Base-by-base conservation (phyloP, 2,329 filamentous ascomycete species). In the Colletotrichum acutatum region DNA sequence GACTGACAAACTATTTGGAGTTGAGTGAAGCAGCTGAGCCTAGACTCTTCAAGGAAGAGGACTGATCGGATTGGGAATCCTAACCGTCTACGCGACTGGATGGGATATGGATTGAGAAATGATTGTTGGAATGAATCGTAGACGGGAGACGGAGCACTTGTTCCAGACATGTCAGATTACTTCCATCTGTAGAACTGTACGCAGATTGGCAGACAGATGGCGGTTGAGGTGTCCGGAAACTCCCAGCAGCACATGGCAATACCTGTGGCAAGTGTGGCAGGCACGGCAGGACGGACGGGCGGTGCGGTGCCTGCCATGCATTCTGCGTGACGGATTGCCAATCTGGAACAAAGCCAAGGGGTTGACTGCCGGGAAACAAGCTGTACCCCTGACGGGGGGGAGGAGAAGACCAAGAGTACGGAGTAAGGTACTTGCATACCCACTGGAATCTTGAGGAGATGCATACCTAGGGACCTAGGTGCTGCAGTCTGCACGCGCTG, bases 261-360 rank as follows among this genome's bases (percentile, higher is more conserved):
- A 34, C 32, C 32, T 34, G 32, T 34, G 32, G 32, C 32, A 34
- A 34, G 32, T 34, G 32, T 34, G 32, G 32, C 42, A 65, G 63
- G 56, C 56, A 28, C 42, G 53, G 37, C 53, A n/a, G 57, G 52
- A 53, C n/a, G 28, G 14, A 53, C 42, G 7, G 65, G 58, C 28
- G 32, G 32, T 28, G 59, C 59, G 19, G 30, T 26, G 28, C 22
- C 28, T 68, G 69, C 69, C 58, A 53, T 59, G 66, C 69, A 64
- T 11, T 59, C 53, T 46, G 59, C 66, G 70, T 60, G 66, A 72
- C 70, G 54, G 66, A 65, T 70, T 19, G 60, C 42, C 54, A 65
- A 65, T 72, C 70, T 72, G 66, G 66, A 72, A 72, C 70, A 60
- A 34, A 37, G 66, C 66, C 22, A 59, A 70, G 70, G 70, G 69